A percentile compares a stretch with the other conserved stretches of the same genome.
These are phyloP conservation scores for Thecaphora frezii DNA, from an alignment of 1,284 basidiomycete genomes.

Conservation along the genomic window DNA sequence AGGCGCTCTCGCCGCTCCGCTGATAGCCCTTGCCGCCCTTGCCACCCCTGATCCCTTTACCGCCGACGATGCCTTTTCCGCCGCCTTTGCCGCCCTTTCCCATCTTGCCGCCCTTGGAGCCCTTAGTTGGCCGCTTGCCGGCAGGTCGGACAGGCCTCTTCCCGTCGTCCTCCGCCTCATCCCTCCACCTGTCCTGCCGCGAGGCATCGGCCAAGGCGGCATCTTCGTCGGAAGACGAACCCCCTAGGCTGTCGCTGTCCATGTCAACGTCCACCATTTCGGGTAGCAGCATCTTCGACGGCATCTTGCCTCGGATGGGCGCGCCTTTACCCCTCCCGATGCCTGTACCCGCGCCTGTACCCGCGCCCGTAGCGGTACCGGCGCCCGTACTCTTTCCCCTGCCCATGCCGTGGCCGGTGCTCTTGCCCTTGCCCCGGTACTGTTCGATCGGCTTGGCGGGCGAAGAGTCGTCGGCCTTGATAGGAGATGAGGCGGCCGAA, in stretches of 20 bases:
- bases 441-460: no score
- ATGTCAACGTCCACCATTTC: slow-evolving; percentile 10
- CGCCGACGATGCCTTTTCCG: slow-evolving; percentile 48
- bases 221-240: slow-evolving; percentile 24
- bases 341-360: slow-evolving; percentile 17
- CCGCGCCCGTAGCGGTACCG: slow-evolving; percentile 29
- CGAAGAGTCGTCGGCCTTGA: background rate
- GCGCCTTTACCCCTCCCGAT: slow-evolving; percentile 33
- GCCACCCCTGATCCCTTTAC: slow-evolving; percentile 11
- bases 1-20: slow-evolving; percentile 62
- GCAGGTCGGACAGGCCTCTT: slow-evolving; percentile 12
- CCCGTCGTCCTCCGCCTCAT: slow-evolving; percentile 10
- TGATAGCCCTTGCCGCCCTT: slow-evolving; percentile 66
- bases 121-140: slow-evolving; percentile 62
- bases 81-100: slow-evolving; percentile 61
- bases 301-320: slow-evolving; percentile 23
- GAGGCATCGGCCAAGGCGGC: slow-evolving; percentile 1
- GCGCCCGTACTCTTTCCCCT: slow-evolving; percentile 14
- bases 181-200: background rate
- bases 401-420: slow-evolving; percentile 28
- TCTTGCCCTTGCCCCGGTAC: no score
- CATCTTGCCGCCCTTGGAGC: slow-evolving; percentile 33
- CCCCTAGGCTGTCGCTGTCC: slow-evolving; percentile 37
- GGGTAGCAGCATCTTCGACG: slow-evolving; percentile 22
- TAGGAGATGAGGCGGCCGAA: background rate